A percentile compares a stretch with the other conserved stretches of the same genome.
Conservation (phyloP, 805 yeast species). For the Priceomyces melissophilus region DNA sequence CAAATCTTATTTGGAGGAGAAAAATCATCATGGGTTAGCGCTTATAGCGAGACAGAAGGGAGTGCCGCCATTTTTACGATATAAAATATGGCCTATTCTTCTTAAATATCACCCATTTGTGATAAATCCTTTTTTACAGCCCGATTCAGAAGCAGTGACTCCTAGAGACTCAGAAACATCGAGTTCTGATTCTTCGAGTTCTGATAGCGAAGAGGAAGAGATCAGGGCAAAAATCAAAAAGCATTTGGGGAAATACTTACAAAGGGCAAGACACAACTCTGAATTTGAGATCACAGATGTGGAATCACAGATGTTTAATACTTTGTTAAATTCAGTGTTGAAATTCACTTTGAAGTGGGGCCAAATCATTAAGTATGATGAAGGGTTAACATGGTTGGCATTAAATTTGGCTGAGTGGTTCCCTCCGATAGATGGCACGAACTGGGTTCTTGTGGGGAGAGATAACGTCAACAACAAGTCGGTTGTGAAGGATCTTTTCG, state of each 20-base stretch:
- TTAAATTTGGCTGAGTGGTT: conserved; percentile 86
- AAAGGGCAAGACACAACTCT: conserved; percentile 35
- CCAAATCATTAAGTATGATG: conserved; percentile 67
- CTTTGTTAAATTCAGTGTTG: conserved; percentile 56
- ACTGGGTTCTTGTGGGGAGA: conserved; percentile 54
- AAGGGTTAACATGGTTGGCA: conserved; percentile 86
- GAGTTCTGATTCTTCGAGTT: not conserved
- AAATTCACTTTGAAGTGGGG: conserved; percentile 80
- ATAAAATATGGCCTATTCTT: conserved; percentile 79
- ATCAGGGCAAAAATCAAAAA: conserved; percentile 40
- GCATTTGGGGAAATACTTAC: conserved; percentile 62
- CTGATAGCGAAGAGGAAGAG: conserved; percentile 16
- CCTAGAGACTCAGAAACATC: conserved; percentile 6
- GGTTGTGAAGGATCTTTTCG: conserved; percentile 29
- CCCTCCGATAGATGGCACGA: conserved; percentile 57
- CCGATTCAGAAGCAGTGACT: conserved; percentile 43
- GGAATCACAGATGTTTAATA: conserved; percentile 52
- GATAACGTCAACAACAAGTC: conserved; percentile 33
- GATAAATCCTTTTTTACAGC: conserved; percentile 64
- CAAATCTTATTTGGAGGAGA: conserved; percentile 50
- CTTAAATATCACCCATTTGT: conserved; percentile 85
- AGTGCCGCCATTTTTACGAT: conserved; percentile 76
- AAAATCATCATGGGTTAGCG: conserved; percentile 74
- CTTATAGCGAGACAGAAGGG: conserved; percentile 79
- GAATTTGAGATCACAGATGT: conserved; percentile 28